Percentiles rank a stretch among this genome's conserved stretches.
phyloP scores from a whole-genome alignment of 192 early-diverging fungal species.

The Helicostylum pulchrum region DNA sequence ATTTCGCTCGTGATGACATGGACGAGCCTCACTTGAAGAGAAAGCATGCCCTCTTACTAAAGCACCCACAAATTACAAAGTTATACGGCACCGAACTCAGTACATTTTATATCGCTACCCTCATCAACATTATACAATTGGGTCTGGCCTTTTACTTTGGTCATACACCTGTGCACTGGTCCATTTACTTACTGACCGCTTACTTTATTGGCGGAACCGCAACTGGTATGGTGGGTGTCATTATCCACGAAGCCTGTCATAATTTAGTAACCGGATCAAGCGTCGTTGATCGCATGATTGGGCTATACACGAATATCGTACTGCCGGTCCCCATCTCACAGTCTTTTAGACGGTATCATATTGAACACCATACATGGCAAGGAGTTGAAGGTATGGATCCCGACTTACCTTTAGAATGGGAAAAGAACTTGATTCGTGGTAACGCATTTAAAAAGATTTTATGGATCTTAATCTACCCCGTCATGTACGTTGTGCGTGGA shows the following conservation, averaged over 20 bases:
- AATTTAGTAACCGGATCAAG: conserved; percentile 69
- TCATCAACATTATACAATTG: conserved; percentile 66
- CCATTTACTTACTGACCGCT: conserved; percentile 56
- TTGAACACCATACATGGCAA: conserved; percentile 96
- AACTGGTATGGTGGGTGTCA: conserved; percentile 75
- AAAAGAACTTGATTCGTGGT: conserved; percentile 72
- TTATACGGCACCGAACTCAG: conserved; percentile 79
- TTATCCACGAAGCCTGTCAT: conserved; percentile 94
- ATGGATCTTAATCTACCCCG: conserved; percentile 80
- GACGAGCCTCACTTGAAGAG: conserved; percentile 95
- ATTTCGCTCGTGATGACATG: conserved; percentile 77
- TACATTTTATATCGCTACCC: conserved; percentile 70
- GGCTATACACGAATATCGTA: conserved; percentile 81
- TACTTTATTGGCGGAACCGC: conserved; percentile 83
- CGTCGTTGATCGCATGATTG: conserved; percentile 77
- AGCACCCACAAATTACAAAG: conserved; percentile 82
- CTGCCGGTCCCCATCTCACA: conserved; percentile 75
- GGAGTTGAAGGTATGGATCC: conserved; percentile 93
- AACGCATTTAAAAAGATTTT: conserved; percentile 65
- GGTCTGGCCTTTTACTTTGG: conserved; percentile 76
- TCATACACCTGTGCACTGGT: conserved; percentile 58
- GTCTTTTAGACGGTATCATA: conserved; percentile 83
- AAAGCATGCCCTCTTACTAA: conserved; percentile 77
- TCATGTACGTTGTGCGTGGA: conserved; percentile 83
- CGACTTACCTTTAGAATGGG: conserved; percentile 87